phyloP scores from a whole-genome alignment of 495 filamentous ascomycete species.

The Chaetomidium leptoderma region DNA sequence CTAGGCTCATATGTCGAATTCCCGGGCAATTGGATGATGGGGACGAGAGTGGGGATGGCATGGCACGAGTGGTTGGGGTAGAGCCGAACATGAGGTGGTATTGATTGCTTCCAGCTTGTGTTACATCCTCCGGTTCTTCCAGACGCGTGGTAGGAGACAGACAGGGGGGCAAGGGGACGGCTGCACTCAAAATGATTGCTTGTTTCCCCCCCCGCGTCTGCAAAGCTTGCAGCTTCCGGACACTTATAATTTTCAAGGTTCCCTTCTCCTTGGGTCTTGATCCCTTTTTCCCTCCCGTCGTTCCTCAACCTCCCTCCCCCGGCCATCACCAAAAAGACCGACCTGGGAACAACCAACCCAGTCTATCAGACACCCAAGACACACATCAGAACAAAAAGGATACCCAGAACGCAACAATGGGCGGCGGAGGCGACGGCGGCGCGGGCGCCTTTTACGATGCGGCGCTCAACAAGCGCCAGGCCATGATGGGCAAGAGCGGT shows the following conservation, averaged over 20 bases:
- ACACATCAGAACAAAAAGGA: neutral
- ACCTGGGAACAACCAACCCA: neutral
- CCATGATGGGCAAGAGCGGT: constrained; percentile 60
- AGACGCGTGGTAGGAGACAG: constrained; percentile 6
- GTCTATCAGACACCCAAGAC: neutral
- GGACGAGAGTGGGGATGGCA: neutral
- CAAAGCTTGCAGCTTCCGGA: constrained; percentile 1
- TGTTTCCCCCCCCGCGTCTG: constrained; percentile 1
- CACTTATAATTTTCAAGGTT: neutral
- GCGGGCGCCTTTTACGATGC: constrained; percentile 53
- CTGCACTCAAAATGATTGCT: neutral
- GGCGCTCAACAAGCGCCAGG: constrained; percentile 59
- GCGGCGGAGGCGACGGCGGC: constrained; percentile 34
- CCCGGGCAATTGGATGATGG: constrained; percentile 21
- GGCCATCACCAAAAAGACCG: neutral
- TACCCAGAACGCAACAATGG: constrained; percentile 24
- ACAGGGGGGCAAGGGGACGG: neutral
- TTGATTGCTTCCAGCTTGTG: constrained; percentile 3
- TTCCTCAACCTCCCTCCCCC: neutral
- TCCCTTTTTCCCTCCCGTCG: neutral
- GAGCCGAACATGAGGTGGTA: constrained; percentile 2
- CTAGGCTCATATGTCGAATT: constrained; percentile 12
- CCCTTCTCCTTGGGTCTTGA: neutral
- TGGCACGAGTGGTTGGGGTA: no score
- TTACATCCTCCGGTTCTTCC: constrained; percentile 14